Base-by-base conservation (phyloP, 1,284 basidiomycete species). In the Mycena citricolor region DNA sequence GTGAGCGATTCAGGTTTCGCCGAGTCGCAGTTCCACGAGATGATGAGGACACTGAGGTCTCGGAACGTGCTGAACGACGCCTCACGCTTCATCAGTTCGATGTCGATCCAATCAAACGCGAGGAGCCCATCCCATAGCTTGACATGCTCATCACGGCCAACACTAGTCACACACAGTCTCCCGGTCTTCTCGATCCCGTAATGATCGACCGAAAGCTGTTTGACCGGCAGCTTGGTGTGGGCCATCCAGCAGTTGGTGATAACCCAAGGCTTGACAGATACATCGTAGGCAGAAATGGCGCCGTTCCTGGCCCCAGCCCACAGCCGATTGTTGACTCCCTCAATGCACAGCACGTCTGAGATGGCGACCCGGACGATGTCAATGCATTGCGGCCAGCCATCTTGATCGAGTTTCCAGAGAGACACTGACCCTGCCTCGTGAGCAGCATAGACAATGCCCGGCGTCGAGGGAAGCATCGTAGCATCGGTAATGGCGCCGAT, bases 21-120 rank as follows among this genome's bases (percentile, higher is more conserved):
- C 1, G 93, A 87, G 62, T 95, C 94, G 39, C 93, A 81, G 62
- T 99, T 99, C 92, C 91, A 99, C 0, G 93, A 87, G 30, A 93
- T 79, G 25, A 93, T 75, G n/a, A 98, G 81, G 0, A 89, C 71
- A 8, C 79, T 86, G 50, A 97, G 66, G 16, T 85, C 70, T 23
- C 91, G 76, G 71, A 88, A 94, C 5, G 77, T 77, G 63, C 88
- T 91, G 66, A 86, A 98, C 19, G 83, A 72, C 0, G 69, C 64
- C 62, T 95, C 90, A 16, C 82, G 77, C 58, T 85, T 85, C 51
- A 79, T 62, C 14, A 97, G 68, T 54, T 90, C 86, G 32, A 77
- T 71, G 42, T 92, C 91, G 39, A 94, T 81, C 89, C 91, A 94
- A 59, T 94, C 88, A 10, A 75, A 71, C 1, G 83, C 83, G 23